Percentiles rank a stretch among this genome's conserved stretches.
Conservation (phyloP, 305 asterid species). For the Rubia balearica region DNA sequence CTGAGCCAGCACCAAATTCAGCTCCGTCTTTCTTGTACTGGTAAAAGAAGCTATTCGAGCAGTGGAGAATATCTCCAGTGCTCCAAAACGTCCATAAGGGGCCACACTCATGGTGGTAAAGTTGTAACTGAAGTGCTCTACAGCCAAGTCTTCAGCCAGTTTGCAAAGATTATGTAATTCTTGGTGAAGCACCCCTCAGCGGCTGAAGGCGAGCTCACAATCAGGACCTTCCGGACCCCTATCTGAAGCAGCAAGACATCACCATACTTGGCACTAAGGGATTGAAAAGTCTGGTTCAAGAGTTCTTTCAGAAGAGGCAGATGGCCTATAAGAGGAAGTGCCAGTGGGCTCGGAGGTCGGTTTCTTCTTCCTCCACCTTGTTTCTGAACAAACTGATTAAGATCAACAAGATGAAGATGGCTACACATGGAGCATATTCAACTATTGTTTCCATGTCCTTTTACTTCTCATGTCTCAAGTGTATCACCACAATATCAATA, state of each 20-base stretch:
- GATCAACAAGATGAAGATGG: neutral
- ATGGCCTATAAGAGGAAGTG: conserved; percentile 31
- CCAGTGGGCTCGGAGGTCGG: conserved; percentile 31
- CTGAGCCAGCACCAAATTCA: conserved; percentile 15
- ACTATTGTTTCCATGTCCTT: conserved; percentile 4
- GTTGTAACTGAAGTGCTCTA: conserved; percentile 27
- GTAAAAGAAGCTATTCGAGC: conserved; percentile 20
- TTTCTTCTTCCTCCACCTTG: conserved; percentile 1
- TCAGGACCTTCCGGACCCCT: conserved; percentile 23
- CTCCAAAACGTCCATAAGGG: conserved; percentile 28
- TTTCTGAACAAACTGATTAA: neutral
- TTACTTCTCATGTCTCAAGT: conserved; percentile 11
- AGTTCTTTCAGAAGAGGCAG: conserved; percentile 27
- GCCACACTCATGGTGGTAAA: conserved; percentile 24
- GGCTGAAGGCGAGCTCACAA: conserved; percentile 27
- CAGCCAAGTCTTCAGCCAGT: conserved; percentile 18
- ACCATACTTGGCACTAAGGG: conserved; percentile 27
- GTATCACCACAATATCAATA: too few species aligned
- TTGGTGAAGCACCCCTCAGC: conserved; percentile 34
- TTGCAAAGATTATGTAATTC: conserved; percentile 28
- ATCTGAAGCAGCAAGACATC: conserved; percentile 21
- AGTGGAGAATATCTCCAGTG: conserved; percentile 25
- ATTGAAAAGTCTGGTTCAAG: conserved; percentile 18
- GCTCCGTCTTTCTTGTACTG: conserved; percentile 17
- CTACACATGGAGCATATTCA: neutral